Conservation (phyloP, 2,329 filamentous ascomycete species). For the Tolypocladium endophyticum region DNA sequence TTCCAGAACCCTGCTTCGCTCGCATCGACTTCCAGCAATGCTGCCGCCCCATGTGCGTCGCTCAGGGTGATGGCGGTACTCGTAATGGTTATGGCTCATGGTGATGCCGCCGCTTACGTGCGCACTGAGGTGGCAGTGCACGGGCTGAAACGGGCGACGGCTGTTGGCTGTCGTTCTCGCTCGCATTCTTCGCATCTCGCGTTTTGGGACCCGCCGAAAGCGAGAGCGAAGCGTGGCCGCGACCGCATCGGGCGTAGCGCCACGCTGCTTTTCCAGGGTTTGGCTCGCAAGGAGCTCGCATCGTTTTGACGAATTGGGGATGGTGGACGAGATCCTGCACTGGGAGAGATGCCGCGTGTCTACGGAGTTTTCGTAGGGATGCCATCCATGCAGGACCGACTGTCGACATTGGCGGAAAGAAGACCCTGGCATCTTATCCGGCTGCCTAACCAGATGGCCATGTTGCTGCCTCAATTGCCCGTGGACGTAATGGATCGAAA, state of each 20-base stretch:
- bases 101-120: not conserved
- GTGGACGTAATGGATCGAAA: not conserved
- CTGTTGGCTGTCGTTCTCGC: not conserved
- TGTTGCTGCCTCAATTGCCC: not conserved
- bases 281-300: not conserved
- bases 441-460: not conserved
- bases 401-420: not conserved
- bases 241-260: not conserved
- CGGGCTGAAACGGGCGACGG: not conserved
- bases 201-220: not conserved
- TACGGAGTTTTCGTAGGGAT: no score
- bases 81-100: not conserved
- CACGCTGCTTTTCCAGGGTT: not conserved
- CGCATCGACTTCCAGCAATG: not conserved
- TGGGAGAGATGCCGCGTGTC: not conserved
- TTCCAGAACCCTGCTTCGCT: not conserved
- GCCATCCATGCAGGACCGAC: not conserved
- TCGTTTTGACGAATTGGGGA: not conserved
- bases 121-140: not conserved
- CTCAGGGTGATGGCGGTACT: not conserved
- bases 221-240: not conserved
- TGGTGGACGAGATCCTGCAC: not conserved
- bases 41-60: not conserved
- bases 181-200: not conserved
- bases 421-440: not conserved